Conservation (phyloP, 768 basidiomycete species). For the Lactifluus volemus region DNA sequence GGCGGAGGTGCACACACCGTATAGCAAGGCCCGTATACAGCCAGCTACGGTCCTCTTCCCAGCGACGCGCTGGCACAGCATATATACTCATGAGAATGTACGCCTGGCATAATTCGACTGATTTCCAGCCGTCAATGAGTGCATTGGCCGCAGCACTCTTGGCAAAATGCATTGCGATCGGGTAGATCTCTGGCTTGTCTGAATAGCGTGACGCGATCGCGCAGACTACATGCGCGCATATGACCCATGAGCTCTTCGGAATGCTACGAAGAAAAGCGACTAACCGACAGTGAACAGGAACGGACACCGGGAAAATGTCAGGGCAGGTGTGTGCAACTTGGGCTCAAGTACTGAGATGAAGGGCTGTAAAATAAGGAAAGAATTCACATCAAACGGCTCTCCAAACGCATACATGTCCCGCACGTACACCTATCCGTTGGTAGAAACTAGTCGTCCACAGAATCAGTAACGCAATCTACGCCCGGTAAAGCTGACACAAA, state of each 20-base stretch:
- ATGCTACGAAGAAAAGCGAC: slow-evolving; percentile 25
- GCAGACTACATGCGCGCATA: slow-evolving; percentile 46
- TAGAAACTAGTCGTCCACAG: slow-evolving; percentile 46
- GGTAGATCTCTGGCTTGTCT: slow-evolving; percentile 61
- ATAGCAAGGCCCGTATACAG: slow-evolving; percentile 85
- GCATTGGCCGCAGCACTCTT: slow-evolving; percentile 71
- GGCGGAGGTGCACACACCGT: slow-evolving; percentile 36
- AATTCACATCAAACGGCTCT: slow-evolving; percentile 36
- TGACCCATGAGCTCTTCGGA: not conserved
- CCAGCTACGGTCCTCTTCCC: slow-evolving; percentile 90
- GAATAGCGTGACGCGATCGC: slow-evolving; percentile 81
- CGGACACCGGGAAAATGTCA: slow-evolving; percentile 73
- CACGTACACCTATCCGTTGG: slow-evolving; percentile 51
- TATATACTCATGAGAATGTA: slow-evolving; percentile 76
- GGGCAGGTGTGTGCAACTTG: slow-evolving; percentile 74
- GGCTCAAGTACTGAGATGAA: slow-evolving; percentile 76
- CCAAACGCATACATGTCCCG: not conserved
- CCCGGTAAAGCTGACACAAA: slow-evolving; percentile 14
- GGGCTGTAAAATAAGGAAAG: slow-evolving; percentile 61
- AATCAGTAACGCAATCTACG: not conserved
- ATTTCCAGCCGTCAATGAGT: slow-evolving; percentile 66
- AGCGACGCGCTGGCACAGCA: slow-evolving; percentile 63
- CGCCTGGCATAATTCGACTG: slow-evolving; percentile 77
- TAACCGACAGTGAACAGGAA: slow-evolving; percentile 88
- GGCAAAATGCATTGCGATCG: slow-evolving; percentile 63